Conservation (phyloP, 768 basidiomycete species). For the Psilocybe cubensis region DNA sequence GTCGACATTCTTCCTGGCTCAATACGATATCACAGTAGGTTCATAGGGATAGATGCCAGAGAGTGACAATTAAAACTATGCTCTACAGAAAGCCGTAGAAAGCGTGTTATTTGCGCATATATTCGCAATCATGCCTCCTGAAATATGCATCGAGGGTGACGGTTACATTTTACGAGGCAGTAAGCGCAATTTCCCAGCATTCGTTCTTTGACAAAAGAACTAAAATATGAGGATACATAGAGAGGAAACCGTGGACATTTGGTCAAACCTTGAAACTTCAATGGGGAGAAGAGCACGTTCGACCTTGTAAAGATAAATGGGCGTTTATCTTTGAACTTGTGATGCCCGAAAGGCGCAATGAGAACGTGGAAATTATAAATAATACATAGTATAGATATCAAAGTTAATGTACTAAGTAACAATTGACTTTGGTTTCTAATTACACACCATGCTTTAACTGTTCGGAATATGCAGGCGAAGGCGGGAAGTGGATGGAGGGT, state of each 20-base stretch:
- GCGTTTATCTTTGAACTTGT: conserved; percentile 28
- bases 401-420: too few species aligned
- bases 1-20: conserved; percentile 29
- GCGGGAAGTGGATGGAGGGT: too few species aligned
- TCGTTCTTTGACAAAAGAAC: too few species aligned
- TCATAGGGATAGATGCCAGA: background rate
- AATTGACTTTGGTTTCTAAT: too few species aligned
- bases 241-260: conserved; percentile 32
- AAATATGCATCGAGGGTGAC: conserved; percentile 31
- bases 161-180: conserved; percentile 34
- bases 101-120: conserved; percentile 35
- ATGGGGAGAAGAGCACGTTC: conserved; percentile 30
- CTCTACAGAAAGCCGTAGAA: conserved; percentile 35
- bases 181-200: conserved; percentile 20
- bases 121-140: conserved; percentile 27
- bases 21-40: conserved; percentile 41
- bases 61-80: background rate
- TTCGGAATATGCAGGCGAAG: too few species aligned
- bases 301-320: conserved; percentile 36
- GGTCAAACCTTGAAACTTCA: conserved; percentile 30
- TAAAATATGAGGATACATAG: too few species aligned
- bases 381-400: too few species aligned
- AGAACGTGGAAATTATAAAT: background rate
- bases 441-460: too few species aligned
- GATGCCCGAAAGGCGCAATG: background rate